Evolutionary conservation across 179 eudicot genomes (phyloP), one percentile per base, ranked within the genome.

Genomic region (Beta macrorhiza): DNA sequence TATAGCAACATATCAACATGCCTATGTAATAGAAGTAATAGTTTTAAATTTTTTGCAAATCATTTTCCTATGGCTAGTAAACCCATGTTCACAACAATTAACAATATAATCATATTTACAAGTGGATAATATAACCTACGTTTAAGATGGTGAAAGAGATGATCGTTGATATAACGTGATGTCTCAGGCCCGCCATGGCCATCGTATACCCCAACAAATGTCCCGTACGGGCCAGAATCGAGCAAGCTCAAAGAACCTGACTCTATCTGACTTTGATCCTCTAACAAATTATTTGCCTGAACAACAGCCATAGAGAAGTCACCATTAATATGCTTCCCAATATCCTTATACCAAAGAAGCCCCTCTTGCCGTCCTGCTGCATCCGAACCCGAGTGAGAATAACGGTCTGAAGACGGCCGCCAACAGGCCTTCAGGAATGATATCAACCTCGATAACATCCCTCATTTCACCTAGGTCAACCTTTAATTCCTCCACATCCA

Each of bases 101-200:
- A 22, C 32, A 25, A 44, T 56, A 68, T 22, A 67, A 17, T 42
- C 47, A 29, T 12, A 47, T 51, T 25, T 19, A 45, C 45, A 32
- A 49, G 55, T 19, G 19, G 67, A 25, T 67, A 16, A n/a, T 12
- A 55, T 59, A 7, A 87, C 97, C 89, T 85, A 95, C 99, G 88
- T 84, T 92, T 94, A 72, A 95, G 91, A 87, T 95, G 89, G 56
- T 90, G 92, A 67, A 95, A 95, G 86, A 93, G 95, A 88, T 95
- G 84, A 71, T 89, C 92, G 71, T 92, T 93, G 87, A 95, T 83
- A 70, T 82, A 93, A 1, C 99, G 89, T 2, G 99, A 88, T 53
- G 99, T 92, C 88, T 95, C 98, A 5, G 98, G 99, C 17, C 99
- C 99, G 5, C 98, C 99, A 81, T 95, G 98, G 58, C 99, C 99